A percentile compares a stretch with the other conserved stretches of the same genome.
phyloP scores from a whole-genome alignment of 306 rosid genomes.

The Clitoria ternatea region DNA sequence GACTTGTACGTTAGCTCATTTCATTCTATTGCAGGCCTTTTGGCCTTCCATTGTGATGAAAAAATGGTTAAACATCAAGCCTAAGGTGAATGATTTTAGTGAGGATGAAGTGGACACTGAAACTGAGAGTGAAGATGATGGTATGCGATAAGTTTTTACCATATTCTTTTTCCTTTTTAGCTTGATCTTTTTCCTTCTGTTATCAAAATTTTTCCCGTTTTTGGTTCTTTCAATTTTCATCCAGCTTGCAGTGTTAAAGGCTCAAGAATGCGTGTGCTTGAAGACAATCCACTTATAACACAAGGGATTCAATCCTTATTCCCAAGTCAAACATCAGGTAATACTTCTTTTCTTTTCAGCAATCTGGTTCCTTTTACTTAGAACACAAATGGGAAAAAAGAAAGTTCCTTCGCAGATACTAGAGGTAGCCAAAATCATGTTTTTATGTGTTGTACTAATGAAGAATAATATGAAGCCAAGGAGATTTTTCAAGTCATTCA shows the following conservation, averaged over 20 bases:
- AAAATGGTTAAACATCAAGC: conserved; percentile 94
- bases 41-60: conserved; percentile 99
- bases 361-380: conserved; percentile 1
- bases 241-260: conserved; percentile 54
- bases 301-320: conserved; percentile 45
- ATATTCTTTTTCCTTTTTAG: conserved; percentile 5
- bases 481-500: conserved; percentile 5
- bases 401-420: background rate
- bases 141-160: conserved; percentile 39
- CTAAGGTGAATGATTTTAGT: conserved; percentile 83
- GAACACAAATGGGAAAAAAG: background rate
- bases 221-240: conserved; percentile 31
- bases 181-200: background rate
- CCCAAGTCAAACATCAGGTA: conserved; percentile 59
- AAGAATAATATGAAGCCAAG: background rate
- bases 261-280: conserved; percentile 35
- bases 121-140: conserved; percentile 95
- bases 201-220: background rate
- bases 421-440: background rate
- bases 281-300: conserved; percentile 38
- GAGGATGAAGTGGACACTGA: conserved; percentile 96
- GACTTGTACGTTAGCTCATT: background rate
- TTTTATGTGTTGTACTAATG: background rate
- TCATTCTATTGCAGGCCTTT: conserved; percentile 58
- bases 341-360: conserved; percentile 26